A percentile compares a stretch with the other conserved stretches of the same genome.
phyloP scores from a whole-genome alignment of 2,329 filamentous ascomycete genomes.

The Myrmaecium sp. region DNA sequence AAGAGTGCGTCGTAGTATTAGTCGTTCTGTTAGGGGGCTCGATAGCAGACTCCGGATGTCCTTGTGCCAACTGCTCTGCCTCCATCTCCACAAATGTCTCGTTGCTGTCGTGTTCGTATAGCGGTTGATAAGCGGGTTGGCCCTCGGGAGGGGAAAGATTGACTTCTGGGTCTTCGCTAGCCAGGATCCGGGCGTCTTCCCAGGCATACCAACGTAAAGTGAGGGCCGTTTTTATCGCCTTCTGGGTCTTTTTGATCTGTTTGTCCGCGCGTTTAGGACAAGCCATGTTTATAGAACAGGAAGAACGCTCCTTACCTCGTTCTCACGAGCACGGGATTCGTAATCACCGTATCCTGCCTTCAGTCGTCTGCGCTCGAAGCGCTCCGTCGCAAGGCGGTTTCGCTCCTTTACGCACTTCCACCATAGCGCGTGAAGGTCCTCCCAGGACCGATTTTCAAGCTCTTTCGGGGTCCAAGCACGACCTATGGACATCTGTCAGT shows the following conservation, averaged over 20 bases:
- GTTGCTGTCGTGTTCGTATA: too few species aligned
- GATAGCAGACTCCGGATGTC: too few species aligned
- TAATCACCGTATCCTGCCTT: slow-evolving; percentile 56
- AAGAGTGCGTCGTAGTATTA: too few species aligned
- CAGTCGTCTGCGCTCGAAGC: slow-evolving; percentile 48
- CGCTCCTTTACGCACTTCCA: slow-evolving; percentile 86
- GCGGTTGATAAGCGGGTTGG: too few species aligned
- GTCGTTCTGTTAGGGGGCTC: too few species aligned
- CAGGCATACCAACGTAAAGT: slow-evolving; percentile 82
- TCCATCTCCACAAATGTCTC: too few species aligned
- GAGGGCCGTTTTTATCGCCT: slow-evolving; percentile 65
- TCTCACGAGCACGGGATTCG: slow-evolving; percentile 47
- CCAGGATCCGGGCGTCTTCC: slow-evolving; percentile 60
- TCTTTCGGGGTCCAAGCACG: slow-evolving; percentile 74
- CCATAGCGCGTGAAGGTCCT: slow-evolving; percentile 83
- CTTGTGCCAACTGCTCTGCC: too few species aligned
- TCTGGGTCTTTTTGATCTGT: slow-evolving; percentile 63
- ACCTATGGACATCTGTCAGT: slow-evolving; percentile 30
- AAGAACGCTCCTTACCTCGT: slow-evolving; percentile 44
- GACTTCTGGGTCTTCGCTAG: slow-evolving; percentile 39
- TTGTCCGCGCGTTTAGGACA: background rate
- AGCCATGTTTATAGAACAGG: slow-evolving; percentile 7
- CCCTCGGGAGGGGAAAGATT: slow-evolving; percentile 41
- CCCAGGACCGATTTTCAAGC: slow-evolving; percentile 77
- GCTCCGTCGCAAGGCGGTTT: slow-evolving; percentile 72